A percentile compares a stretch with the other conserved stretches of the same genome.
Evolutionary conservation across 2,329 filamentous ascomycete genomes (phyloP).

Genomic region (Bimuria novae-zelandiae): DNA sequence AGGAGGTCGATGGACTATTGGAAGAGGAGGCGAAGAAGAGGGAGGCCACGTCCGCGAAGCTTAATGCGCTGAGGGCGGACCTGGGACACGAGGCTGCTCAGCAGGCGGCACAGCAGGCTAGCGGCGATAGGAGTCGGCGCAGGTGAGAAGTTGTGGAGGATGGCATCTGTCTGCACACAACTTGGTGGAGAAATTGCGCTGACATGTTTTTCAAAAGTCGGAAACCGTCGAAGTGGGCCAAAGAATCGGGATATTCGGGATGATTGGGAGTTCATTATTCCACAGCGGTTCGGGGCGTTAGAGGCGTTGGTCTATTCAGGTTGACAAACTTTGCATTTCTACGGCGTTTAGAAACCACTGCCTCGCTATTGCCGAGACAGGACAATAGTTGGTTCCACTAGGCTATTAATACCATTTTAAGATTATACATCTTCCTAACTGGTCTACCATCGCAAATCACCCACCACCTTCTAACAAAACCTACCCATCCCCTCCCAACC

Average conservation of each 20-base stretch:
- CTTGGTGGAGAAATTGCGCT: not conserved
- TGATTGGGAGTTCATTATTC: too few relatives aligned
- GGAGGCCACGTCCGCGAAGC: slow-evolving; percentile 36
- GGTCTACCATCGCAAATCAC: too few relatives aligned
- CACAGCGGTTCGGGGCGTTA: too few relatives aligned
- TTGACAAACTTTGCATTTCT: too few relatives aligned
- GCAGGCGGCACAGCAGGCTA: slow-evolving; percentile 45
- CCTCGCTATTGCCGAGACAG: too few relatives aligned
- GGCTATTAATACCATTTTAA: not conserved
- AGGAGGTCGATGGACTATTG: slow-evolving; percentile 38
- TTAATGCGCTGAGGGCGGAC: slow-evolving; percentile 37
- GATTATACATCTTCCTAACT: too few relatives aligned
- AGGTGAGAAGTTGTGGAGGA: slow-evolving; percentile 25
- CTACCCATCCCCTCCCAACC: not conserved
- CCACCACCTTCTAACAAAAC: not conserved
- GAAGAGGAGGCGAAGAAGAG: slow-evolving; percentile 38
- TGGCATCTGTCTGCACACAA: not conserved
- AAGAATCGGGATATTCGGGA: too few relatives aligned
- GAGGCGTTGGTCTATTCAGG: too few relatives aligned
- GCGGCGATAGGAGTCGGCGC: slow-evolving; percentile 42
- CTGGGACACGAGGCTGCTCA: slow-evolving; percentile 43
- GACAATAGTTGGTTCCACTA: not conserved
- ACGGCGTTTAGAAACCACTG: too few relatives aligned
- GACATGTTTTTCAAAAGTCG: too few relatives aligned
- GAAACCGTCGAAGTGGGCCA: too few relatives aligned